phyloP scores from a whole-genome alignment of 2,329 filamentous ascomycete genomes.

The Penicillium crustosum region DNA sequence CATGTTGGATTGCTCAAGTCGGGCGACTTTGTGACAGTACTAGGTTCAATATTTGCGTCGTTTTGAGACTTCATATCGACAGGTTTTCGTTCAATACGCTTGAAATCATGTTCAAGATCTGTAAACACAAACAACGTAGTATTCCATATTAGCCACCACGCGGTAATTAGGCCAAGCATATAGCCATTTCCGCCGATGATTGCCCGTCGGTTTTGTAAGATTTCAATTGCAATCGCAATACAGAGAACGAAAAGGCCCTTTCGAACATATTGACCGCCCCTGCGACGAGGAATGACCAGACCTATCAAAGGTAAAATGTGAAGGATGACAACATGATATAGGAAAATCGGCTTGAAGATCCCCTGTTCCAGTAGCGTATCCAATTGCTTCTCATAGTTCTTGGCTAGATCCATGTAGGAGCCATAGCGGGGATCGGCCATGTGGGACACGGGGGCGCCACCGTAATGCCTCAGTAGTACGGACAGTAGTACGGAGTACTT shows the following conservation, averaged over 20 bases:
- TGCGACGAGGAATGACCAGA: constrained; percentile 52
- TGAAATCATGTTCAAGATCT: constrained; percentile 57
- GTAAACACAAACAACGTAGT: constrained; percentile 55
- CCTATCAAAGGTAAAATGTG: constrained; percentile 46
- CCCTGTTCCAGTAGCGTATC: constrained; percentile 30
- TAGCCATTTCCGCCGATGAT: constrained; percentile 54
- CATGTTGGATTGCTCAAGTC: not conserved
- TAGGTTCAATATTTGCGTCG: not conserved
- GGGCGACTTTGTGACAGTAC: not conserved
- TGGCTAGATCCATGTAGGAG: constrained; percentile 31
- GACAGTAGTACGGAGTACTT: not conserved
- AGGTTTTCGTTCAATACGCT: constrained; percentile 51
- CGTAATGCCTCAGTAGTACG: not conserved
- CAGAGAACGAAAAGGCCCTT: constrained; percentile 49
- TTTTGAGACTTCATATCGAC: not conserved
- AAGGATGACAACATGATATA: constrained; percentile 37
- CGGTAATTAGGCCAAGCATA: constrained; percentile 54
- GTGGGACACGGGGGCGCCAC: constrained; percentile 3
- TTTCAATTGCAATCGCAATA: constrained; percentile 45
- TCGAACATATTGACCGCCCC: constrained; percentile 39
- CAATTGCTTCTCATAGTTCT: constrained; percentile 24
- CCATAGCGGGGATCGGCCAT: constrained; percentile 30
- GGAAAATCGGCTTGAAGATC: constrained; percentile 34
- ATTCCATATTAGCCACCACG: constrained; percentile 57
- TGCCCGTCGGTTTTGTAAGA: constrained; percentile 48